phyloP scores from a whole-genome alignment of 208 protist genomes.

The Acanthamoeba quina region DNA sequence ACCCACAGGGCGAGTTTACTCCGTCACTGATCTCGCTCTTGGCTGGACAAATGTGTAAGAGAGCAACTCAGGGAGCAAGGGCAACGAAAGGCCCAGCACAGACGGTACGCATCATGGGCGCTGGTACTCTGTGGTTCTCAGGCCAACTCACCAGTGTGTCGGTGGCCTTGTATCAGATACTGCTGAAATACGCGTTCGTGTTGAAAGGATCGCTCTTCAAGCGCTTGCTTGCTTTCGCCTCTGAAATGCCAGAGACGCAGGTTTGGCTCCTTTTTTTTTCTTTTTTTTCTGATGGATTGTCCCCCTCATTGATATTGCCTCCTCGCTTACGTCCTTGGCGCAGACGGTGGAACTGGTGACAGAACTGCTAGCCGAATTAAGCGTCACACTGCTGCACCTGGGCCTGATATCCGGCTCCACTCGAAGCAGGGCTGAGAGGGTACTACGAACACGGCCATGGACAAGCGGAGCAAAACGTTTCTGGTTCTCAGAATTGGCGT shows the following conservation, averaged over 20 bases:
- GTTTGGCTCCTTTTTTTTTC: not conserved
- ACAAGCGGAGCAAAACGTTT: not conserved
- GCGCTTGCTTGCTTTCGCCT: not conserved
- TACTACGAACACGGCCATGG: too few relatives aligned
- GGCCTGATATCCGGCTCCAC: not conserved
- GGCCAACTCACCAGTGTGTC: not conserved
- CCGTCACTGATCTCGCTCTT: not conserved
- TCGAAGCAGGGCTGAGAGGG: not conserved
- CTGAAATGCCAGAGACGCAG: not conserved
- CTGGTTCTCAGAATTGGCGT: too few relatives aligned
- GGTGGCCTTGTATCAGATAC: not conserved
- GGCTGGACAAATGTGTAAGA: not conserved
- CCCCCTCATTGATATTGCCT: not conserved
- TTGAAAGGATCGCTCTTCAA: not conserved
- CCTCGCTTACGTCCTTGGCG: not conserved
- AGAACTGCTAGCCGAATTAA: not conserved
- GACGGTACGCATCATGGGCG: not conserved
- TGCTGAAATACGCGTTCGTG: not conserved
- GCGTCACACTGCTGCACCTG: not conserved
- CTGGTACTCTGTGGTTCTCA: not conserved
- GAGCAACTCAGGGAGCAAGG: not conserved
- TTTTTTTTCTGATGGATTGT: not conserved
- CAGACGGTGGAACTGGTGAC: conserved; percentile 9
- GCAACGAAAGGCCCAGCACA: not conserved
- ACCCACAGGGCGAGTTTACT: not conserved